These are phyloP conservation scores for Geotrichum candidum DNA, from an alignment of 1,139 yeast genomes.

Conservation along the genomic window DNA sequence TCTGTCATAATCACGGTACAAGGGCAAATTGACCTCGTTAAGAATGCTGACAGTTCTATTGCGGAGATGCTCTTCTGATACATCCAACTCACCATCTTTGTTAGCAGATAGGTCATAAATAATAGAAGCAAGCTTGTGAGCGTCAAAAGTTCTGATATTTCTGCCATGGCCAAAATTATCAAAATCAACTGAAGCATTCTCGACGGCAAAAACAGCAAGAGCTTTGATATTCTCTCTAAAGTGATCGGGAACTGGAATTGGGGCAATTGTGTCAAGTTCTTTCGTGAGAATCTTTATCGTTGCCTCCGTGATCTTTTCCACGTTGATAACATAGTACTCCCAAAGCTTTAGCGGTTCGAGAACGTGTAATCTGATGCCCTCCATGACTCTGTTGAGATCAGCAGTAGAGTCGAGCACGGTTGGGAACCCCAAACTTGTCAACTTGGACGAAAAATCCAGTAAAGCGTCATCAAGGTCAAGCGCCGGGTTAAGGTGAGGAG, in stretches of 20 bases:
- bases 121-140: constrained; percentile 30
- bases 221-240: constrained; percentile 30
- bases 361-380: constrained; percentile 63
- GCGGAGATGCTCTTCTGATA: constrained; percentile 20
- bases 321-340: constrained; percentile 77
- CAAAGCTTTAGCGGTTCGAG: constrained; percentile 63
- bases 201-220: constrained; percentile 49
- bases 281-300: constrained; percentile 9
- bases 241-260: constrained; percentile 25
- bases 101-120: constrained; percentile 31
- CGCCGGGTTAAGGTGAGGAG: constrained; percentile 83
- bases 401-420: constrained; percentile 43
- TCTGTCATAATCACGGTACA: constrained; percentile 70
- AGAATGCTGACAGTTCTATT: constrained; percentile 45
- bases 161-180: constrained; percentile 45
- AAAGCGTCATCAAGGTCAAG: constrained; percentile 72
- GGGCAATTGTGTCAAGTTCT: neutral
- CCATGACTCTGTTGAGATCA: constrained; percentile 57
- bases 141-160: constrained; percentile 50
- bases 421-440: constrained; percentile 56
- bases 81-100: constrained; percentile 29
- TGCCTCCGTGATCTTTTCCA: constrained; percentile 33
- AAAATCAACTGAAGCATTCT: constrained; percentile 37
- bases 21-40: constrained; percentile 69
- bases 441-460: constrained; percentile 53